Conservation (phyloP, 768 basidiomycete species). For the Boletellus emodensis region DNA sequence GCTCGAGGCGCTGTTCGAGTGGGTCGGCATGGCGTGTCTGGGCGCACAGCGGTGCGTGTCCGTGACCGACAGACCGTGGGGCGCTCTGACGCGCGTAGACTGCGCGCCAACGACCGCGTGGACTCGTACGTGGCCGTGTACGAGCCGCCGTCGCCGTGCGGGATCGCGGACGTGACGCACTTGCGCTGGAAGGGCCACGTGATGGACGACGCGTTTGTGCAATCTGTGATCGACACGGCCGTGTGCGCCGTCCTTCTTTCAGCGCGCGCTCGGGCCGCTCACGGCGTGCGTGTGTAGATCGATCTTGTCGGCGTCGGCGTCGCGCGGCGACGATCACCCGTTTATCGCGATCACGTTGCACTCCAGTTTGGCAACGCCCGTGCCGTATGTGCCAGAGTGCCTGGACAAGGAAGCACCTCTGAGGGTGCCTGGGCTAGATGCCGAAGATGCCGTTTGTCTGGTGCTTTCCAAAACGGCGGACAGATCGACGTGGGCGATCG, state of each 20-base stretch:
- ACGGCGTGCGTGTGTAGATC: background rate
- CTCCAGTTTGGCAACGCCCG: constrained; percentile 46
- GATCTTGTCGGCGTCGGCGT: constrained; percentile 3
- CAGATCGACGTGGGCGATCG: constrained; percentile 38
- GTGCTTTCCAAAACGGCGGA: constrained; percentile 29
- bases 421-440: constrained; percentile 44
- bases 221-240: constrained; percentile 44
- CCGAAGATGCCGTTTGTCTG: constrained; percentile 52
- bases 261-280: too few species aligned
- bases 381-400: constrained; percentile 44
- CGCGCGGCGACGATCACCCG: constrained; percentile 3
- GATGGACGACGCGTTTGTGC: constrained; percentile 49
- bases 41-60: constrained; percentile 57
- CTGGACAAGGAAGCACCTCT: constrained; percentile 27
- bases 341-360: constrained; percentile 22
- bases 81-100: constrained; percentile 34
- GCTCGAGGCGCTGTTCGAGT: constrained; percentile 55
- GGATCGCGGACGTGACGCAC: constrained; percentile 46
- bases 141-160: constrained; percentile 44
- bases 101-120: constrained; percentile 57
- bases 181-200: constrained; percentile 57
- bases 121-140: constrained; percentile 71
- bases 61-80: background rate
- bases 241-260: constrained; percentile 23
- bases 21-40: constrained; percentile 67